Evolutionary conservation across 2,329 filamentous ascomycete genomes (phyloP).

Genomic region (Pseudogymnoascus sp.): DNA sequence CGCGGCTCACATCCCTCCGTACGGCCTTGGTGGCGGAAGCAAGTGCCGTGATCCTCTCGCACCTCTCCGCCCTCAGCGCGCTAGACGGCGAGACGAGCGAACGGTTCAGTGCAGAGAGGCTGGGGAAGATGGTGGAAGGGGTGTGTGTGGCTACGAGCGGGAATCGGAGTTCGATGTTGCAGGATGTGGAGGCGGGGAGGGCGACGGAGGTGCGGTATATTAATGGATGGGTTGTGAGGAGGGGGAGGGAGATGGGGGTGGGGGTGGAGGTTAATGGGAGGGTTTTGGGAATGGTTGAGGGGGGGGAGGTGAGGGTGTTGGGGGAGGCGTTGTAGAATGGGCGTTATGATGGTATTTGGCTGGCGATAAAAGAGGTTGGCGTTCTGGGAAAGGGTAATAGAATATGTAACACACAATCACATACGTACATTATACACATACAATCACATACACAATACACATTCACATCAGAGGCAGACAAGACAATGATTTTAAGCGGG

Average conservation of each 20-base stretch:
- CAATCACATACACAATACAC: background rate
- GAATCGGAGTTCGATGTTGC: slow-evolving; percentile 55
- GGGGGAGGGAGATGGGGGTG: slow-evolving; percentile 21
- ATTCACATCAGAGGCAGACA: background rate
- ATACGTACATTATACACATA: background rate
- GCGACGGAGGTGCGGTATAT: slow-evolving; percentile 49
- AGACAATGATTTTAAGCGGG: slow-evolving; percentile 40
- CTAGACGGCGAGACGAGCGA: slow-evolving; percentile 34
- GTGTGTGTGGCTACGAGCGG: slow-evolving; percentile 41
- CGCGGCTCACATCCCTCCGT: slow-evolving; percentile 51
- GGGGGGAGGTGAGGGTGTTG: slow-evolving; percentile 26
- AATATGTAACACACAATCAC: background rate
- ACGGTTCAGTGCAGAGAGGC: slow-evolving; percentile 16
- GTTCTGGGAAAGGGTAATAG: background rate
- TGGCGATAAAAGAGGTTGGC: background rate
- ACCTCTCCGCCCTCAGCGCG: slow-evolving; percentile 33
- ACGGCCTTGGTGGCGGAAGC: slow-evolving; percentile 59
- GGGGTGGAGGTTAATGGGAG: slow-evolving; percentile 33
- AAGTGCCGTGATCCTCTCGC: slow-evolving; percentile 58
- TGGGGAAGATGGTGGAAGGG: slow-evolving; percentile 39
- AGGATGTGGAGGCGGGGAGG: slow-evolving; percentile 45
- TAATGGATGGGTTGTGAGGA: slow-evolving; percentile 45
- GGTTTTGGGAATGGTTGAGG: slow-evolving; percentile 38
- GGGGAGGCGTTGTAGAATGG: slow-evolving; percentile 24
- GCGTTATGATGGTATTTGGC: slow-evolving; percentile 23